Evolutionary conservation across 371 early-diverging fungal genomes (phyloP).

Genomic region (Chytridiales sp.): DNA sequence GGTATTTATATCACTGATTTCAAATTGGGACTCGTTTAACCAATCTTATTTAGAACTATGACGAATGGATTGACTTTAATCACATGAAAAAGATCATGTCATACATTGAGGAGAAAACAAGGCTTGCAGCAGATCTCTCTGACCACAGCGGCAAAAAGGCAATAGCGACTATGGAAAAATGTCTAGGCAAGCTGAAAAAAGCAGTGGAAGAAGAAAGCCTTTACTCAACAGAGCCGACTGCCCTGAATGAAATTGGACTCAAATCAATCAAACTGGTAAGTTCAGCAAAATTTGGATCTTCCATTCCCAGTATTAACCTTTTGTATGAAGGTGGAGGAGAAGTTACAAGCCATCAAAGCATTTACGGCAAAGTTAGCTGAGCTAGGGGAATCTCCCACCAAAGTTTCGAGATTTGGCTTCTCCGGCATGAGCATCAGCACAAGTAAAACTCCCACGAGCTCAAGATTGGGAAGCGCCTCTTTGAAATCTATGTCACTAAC

Average conservation of each 20-base stretch:
- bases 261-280: too few relatives aligned
- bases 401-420: too few relatives aligned
- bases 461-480: too few relatives aligned
- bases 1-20: neutral
- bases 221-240: neutral
- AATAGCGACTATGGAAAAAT: conserved; percentile 21
- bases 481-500: too few relatives aligned
- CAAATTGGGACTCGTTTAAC: neutral
- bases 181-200: conserved; percentile 13
- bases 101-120: conserved; percentile 25
- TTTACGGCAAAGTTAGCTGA: too few relatives aligned
- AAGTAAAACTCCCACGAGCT: too few relatives aligned
- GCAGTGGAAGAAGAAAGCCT: conserved; percentile 21
- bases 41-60: conserved; percentile 16
- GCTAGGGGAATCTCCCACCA: too few relatives aligned
- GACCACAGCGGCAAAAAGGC: conserved; percentile 31
- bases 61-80: conserved; percentile 32
- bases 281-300: too few relatives aligned
- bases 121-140: conserved; percentile 4
- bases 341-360: too few relatives aligned
- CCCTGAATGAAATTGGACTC: neutral
- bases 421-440: too few relatives aligned
- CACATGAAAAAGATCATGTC: conserved; percentile 30
- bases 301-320: too few relatives aligned
- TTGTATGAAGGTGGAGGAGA: too few relatives aligned